Percentiles rank a stretch among this genome's conserved stretches.
Evolutionary conservation across 225 moss, liverwort and hornwort species (phyloP).

Genomic region (Polytrichum formosum): DNA sequence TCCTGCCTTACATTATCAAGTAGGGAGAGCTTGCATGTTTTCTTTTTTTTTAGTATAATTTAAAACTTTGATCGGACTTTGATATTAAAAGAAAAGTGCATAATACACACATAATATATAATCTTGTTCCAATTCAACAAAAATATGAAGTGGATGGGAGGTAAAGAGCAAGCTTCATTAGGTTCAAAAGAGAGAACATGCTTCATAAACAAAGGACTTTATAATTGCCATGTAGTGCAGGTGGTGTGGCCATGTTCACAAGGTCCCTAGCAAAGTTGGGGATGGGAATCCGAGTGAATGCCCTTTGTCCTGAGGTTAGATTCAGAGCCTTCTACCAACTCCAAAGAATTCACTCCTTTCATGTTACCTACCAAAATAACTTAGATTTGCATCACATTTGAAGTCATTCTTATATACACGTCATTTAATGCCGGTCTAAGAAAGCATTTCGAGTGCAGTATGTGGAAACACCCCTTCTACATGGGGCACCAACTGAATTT

Average conservation of each 20-base stretch:
- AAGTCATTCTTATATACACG: neutral
- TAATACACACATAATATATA: neutral
- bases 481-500: conserved; percentile 1
- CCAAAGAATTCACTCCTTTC: neutral
- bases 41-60: neutral
- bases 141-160: neutral
- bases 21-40: neutral
- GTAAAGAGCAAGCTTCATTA: too few relatives aligned
- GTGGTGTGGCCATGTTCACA: conserved; percentile 81
- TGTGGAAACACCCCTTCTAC: conserved; percentile 43
- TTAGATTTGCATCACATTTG: neutral
- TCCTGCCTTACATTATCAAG: neutral
- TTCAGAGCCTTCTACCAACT: neutral
- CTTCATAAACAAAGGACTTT: neutral
- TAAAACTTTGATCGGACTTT: neutral
- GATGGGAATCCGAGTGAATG: conserved; percentile 81
- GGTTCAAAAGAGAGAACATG: too few relatives aligned
- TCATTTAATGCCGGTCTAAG: neutral
- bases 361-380: neutral
- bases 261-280: conserved; percentile 50
- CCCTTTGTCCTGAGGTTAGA: conserved; percentile 81
- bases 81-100: neutral
- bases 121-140: neutral
- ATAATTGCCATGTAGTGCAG: conserved; percentile 27
- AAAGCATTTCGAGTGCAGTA: conserved; percentile 46